A percentile compares a stretch with the other conserved stretches of the same genome.
Conservation (phyloP, 495 filamentous ascomycete species). For the Penicillium bovifimosum region DNA sequence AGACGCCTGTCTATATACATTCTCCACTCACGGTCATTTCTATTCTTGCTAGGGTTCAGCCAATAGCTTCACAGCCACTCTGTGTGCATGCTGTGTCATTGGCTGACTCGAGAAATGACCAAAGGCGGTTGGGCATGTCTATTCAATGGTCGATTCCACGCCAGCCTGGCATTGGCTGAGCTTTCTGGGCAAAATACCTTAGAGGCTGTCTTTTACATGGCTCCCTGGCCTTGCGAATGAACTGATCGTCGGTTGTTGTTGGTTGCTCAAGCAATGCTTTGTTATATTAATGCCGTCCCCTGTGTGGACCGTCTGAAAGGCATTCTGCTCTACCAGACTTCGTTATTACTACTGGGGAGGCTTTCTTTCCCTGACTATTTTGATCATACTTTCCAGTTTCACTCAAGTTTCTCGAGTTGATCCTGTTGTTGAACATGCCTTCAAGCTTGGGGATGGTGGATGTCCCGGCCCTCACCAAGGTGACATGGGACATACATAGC, state of each 20-base stretch:
- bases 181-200: not conserved
- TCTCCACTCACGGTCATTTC: not conserved
- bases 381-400: no score
- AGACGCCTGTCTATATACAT: not conserved
- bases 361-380: not conserved
- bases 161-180: not conserved
- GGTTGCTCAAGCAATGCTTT: not conserved
- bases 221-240: not conserved
- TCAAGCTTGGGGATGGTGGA: slow-evolving; percentile 26
- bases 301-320: no score
- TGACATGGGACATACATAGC: slow-evolving; percentile 35
- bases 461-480: slow-evolving; percentile 25
- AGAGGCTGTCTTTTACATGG: not conserved
- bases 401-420: not conserved
- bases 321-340: not conserved
- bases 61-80: not conserved
- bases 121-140: not conserved
- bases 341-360: not conserved
- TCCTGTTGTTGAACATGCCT: slow-evolving; percentile 11
- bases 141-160: not conserved
- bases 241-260: not conserved
- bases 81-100: not conserved
- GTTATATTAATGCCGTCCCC: not conserved
- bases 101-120: not conserved
- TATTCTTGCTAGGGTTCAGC: not conserved